phyloP scores from a whole-genome alignment of 495 filamentous ascomycete genomes.

The Extremus antarcticus region DNA sequence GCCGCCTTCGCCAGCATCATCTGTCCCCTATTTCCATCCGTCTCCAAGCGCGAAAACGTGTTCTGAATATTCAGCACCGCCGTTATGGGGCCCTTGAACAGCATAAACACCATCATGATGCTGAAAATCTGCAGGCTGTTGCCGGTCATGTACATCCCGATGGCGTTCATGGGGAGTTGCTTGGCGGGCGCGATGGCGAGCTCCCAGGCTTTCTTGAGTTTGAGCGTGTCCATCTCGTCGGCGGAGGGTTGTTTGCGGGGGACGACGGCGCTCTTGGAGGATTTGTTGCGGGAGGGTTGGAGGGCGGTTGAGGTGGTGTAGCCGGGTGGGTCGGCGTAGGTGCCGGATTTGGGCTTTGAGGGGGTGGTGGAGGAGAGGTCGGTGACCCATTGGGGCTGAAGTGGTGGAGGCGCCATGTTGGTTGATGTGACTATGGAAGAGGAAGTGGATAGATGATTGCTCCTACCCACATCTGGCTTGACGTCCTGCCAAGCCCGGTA shows the following conservation, averaged over 20 bases:
- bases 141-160: conserved; percentile 99
- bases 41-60: conserved; percentile 81
- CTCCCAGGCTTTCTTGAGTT: conserved; percentile 99
- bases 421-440: background rate
- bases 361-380: conserved; percentile 60
- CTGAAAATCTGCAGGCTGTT: conserved; percentile 97
- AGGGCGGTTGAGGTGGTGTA: conserved; percentile 47
- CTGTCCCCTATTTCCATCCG: conserved; percentile 58
- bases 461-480: background rate
- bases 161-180: conserved; percentile 89
- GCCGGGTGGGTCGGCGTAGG: conserved; percentile 78
- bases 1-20: conserved; percentile 71
- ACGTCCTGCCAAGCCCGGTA: background rate
- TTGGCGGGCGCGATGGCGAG: conserved; percentile 90
- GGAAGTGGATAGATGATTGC: background rate
- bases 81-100: conserved; percentile 91
- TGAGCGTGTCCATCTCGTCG: conserved; percentile 84
- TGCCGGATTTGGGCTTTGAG: conserved; percentile 44
- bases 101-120: conserved; percentile 99
- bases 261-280: conserved; percentile 1
- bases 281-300: conserved; percentile 27
- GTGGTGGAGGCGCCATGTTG: conserved; percentile 25
- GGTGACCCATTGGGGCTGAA: conserved; percentile 64
- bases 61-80: conserved; percentile 67
- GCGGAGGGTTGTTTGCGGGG: conserved; percentile 48